Conservation (phyloP, 2,329 filamentous ascomycete species). For the Aureobasidium mangrovei region DNA sequence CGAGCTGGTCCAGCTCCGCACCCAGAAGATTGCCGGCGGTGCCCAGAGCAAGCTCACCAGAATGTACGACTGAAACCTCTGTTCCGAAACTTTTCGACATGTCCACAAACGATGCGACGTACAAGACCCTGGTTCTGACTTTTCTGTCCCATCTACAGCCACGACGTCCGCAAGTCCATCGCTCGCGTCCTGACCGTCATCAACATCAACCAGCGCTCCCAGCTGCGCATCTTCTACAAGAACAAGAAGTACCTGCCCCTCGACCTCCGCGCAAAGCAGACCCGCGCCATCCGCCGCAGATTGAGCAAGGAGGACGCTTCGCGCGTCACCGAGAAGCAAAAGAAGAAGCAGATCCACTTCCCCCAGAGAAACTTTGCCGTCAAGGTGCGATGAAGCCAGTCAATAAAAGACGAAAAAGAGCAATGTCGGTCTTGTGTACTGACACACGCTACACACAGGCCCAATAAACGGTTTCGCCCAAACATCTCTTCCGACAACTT, state of each 20-base stretch:
- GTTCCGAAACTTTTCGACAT: neutral
- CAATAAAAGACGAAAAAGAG: neutral
- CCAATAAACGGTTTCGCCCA: constrained; percentile 14
- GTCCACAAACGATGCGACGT: neutral
- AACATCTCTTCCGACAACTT: constrained; percentile 6
- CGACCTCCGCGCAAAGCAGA: constrained; percentile 97
- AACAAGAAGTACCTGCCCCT: constrained; percentile 99
- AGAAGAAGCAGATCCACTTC: constrained; percentile 95
- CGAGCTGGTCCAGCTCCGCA: constrained; percentile 91
- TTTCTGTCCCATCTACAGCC: constrained; percentile 46
- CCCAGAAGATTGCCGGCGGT: constrained; percentile 93
- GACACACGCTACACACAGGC: neutral
- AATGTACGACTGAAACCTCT: constrained; percentile 59
- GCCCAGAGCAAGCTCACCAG: constrained; percentile 92
- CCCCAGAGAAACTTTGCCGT: constrained; percentile 98
- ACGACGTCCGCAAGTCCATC: constrained; percentile 99
- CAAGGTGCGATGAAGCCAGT: constrained; percentile 54
- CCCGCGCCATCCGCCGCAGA: constrained; percentile 91
- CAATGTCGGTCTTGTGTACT: neutral
- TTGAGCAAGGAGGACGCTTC: constrained; percentile 85
- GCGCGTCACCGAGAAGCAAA: constrained; percentile 82
- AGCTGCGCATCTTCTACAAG: constrained; percentile 99
- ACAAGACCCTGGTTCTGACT: constrained; percentile 8
- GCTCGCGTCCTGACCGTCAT: constrained; percentile 98
- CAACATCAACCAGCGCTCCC: constrained; percentile 97